These are phyloP conservation scores for Pleurotus cornucopiae DNA, from an alignment of 768 basidiomycete species.

Conservation along the genomic window DNA sequence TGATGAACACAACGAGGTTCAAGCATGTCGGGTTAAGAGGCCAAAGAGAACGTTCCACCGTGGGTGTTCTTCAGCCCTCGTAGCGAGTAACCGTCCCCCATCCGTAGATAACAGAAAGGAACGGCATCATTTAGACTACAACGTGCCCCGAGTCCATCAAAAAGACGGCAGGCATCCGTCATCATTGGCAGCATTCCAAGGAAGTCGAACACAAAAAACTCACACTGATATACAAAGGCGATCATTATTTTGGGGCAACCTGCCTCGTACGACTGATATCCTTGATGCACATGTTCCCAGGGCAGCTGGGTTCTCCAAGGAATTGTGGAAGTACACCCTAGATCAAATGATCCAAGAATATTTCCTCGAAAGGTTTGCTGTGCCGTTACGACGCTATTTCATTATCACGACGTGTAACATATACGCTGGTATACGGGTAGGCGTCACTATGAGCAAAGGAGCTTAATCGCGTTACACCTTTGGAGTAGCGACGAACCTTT, in stretches of 20 bases:
- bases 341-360: slow-evolving; percentile 4
- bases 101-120: neutral
- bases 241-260: slow-evolving; percentile 5
- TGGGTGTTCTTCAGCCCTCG: neutral
- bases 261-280: neutral
- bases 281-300: neutral
- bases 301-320: slow-evolving; percentile 6
- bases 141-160: neutral
- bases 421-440: neutral
- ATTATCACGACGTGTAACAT: neutral
- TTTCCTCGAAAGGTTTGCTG: slow-evolving; percentile 1
- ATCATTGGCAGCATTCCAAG: neutral
- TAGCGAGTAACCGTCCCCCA: neutral
- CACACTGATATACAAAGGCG: neutral
- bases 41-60: neutral
- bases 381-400: neutral
- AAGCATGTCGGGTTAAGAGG: neutral
- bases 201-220: neutral
- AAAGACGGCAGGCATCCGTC: neutral
- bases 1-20: neutral
- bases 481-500: neutral
- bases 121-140: neutral
- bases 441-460: slow-evolving; percentile 1
- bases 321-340: slow-evolving; percentile 4
- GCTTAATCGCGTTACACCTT: neutral